Evolutionary conservation across 495 filamentous ascomycete species (phyloP).

Genomic region (Penicillium waksmanii): DNA sequence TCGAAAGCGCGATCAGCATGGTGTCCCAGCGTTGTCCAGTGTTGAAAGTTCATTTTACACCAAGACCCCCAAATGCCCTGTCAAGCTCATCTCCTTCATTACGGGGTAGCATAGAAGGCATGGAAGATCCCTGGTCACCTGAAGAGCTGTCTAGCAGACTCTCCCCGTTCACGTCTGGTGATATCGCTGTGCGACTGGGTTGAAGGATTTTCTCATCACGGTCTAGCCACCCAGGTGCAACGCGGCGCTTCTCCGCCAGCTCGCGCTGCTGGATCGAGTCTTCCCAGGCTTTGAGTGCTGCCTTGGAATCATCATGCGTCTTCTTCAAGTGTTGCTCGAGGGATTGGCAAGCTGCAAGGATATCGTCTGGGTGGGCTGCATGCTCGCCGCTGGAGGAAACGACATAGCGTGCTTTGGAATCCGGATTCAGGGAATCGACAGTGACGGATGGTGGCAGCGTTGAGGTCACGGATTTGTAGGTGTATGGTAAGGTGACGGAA

Average conservation of each 20-base stretch:
- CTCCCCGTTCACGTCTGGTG: conserved; percentile 18
- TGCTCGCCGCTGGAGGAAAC: conserved; percentile 71
- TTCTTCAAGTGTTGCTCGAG: conserved; percentile 74
- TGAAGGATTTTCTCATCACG: conserved; percentile 82
- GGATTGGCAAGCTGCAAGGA: conserved; percentile 76
- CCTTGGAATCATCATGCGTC: conserved; percentile 63
- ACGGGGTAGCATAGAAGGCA: conserved; percentile 54
- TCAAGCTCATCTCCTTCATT: conserved; percentile 81
- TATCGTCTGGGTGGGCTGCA: conserved; percentile 78
- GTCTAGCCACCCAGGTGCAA: conserved; percentile 95
- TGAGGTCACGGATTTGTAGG: conserved; percentile 85
- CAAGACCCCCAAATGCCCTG: conserved; percentile 80
- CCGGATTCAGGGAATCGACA: conserved; percentile 49
- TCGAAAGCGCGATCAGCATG: no score
- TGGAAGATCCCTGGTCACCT: conserved; percentile 42
- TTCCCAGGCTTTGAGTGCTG: conserved; percentile 70
- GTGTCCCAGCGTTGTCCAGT: background rate
- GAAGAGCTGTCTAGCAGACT: conserved; percentile 53
- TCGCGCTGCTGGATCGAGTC: conserved; percentile 72
- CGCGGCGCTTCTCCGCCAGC: conserved; percentile 85
- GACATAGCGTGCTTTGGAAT: conserved; percentile 66
- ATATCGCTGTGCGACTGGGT: conserved; percentile 49
- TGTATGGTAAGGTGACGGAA: conserved; percentile 91
- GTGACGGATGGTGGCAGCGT: conserved; percentile 80
- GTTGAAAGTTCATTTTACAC: conserved; percentile 41